Percentiles rank a stretch among this genome's conserved stretches.
These are phyloP conservation scores for Hypoxylon rubiginosum DNA, from an alignment of 2,329 filamentous ascomycete genomes.

Conservation along the genomic window DNA sequence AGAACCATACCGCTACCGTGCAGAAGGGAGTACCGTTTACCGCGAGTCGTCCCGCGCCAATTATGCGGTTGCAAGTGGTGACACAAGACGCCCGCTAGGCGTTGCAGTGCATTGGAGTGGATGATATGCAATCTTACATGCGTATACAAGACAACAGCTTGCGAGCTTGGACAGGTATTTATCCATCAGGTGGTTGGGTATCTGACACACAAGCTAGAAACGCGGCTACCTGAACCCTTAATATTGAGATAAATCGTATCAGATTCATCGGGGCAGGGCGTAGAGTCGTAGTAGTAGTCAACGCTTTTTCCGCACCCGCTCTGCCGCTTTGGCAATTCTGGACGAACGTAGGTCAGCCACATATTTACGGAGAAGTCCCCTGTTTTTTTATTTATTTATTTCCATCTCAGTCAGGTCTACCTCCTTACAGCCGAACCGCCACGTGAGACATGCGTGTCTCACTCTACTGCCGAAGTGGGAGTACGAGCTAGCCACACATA, in stretches of 20 bases:
- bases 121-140: slow-evolving; percentile 34
- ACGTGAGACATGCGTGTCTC: slow-evolving; percentile 40
- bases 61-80: slow-evolving; percentile 25
- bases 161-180: slow-evolving; percentile 19
- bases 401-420: slow-evolving; percentile 20
- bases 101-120: slow-evolving; percentile 38
- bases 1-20: slow-evolving; percentile 9
- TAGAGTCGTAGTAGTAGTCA: slow-evolving; percentile 3
- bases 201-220: slow-evolving; percentile 3
- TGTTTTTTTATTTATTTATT: slow-evolving; percentile 20
- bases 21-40: slow-evolving; percentile 27
- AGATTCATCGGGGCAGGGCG: slow-evolving; percentile 12
- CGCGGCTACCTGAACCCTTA: slow-evolving; percentile 8
- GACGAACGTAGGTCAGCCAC: slow-evolving; percentile 28
- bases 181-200: slow-evolving; percentile 17
- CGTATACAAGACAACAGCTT: slow-evolving; percentile 29
- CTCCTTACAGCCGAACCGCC: slow-evolving; percentile 35
- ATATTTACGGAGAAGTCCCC: slow-evolving; percentile 11
- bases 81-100: slow-evolving; percentile 31
- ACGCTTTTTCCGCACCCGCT: slow-evolving; percentile 2
- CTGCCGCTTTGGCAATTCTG: neutral
- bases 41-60: slow-evolving; percentile 35
- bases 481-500: slow-evolving; percentile 27
- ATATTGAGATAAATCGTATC: neutral
- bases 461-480: slow-evolving; percentile 29